Conservation (phyloP, 208 protist species). For the Herpetomonas muscarum region DNA sequence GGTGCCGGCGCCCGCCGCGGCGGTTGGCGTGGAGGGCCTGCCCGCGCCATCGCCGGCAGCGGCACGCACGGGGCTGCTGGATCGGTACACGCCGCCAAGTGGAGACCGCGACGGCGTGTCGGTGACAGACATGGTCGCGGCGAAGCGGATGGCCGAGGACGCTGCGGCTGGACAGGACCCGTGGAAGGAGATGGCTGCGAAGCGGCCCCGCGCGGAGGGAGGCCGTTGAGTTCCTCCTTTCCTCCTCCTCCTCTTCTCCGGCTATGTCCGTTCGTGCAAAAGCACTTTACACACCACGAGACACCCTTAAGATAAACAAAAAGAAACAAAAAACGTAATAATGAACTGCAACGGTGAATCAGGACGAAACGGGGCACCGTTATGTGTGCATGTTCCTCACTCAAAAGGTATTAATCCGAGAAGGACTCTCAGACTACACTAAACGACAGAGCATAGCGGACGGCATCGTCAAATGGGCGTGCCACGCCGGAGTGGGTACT, state of each 20-base stretch:
- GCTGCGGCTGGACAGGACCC: conserved; percentile 1
- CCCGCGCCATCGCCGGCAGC: not conserved
- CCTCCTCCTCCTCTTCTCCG: not conserved
- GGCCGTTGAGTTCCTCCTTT: not conserved
- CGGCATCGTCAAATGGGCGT: too few species aligned
- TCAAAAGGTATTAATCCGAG: too few species aligned
- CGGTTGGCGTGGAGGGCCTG: not conserved
- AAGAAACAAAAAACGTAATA: not conserved
- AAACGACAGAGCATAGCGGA: too few species aligned
- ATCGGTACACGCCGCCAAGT: conserved; percentile 19
- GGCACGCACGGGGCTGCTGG: conserved; percentile 25
- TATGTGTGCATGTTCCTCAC: not conserved
- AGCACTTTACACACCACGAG: too few species aligned
- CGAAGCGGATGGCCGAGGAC: conserved; percentile 15
- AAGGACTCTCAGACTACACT: too few species aligned
- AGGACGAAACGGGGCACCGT: too few species aligned
- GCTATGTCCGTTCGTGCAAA: not conserved
- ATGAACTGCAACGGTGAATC: too few species aligned
- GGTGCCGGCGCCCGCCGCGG: conserved; percentile 30
- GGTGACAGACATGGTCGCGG: conserved; percentile 15
- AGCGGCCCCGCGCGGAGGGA: conserved; percentile 16
- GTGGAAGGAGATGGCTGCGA: conserved; percentile 10
- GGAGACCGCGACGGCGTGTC: conserved; percentile 1
- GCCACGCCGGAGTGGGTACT: too few species aligned
- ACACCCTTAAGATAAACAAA: not conserved